Evolutionary conservation across 176 grass and related monocot genomes (phyloP), one percentile per base, ranked within the genome.

Genomic region (Eleusine indica): DNA sequence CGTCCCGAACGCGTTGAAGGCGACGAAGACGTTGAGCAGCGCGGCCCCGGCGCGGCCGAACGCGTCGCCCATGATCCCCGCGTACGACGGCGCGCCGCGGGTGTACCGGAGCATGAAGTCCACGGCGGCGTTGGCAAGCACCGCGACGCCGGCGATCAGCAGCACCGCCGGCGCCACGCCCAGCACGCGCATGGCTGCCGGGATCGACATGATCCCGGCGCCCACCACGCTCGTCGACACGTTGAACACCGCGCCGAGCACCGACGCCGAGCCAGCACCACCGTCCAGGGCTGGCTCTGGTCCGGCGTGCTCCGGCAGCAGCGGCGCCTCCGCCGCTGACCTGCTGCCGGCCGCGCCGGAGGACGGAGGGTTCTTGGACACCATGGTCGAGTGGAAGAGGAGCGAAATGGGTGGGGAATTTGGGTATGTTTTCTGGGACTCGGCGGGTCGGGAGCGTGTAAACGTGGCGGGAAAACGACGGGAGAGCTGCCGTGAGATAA

Each of bases 171-270:
- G 96, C 62, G 22, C 48, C 60, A 95, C 93, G 0, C 96, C 96
- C 54, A 98, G 93, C 7, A 98, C 83, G 10, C 87, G 89, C 96
- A 95, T 93, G 22, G 93, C 96, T 3, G 96, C 93, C 11, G 96
- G 93, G 68, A 98, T 91, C 40, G 96, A 98, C 96, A 98, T 98
- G 80, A 98, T 98, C 32, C 96, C 96, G 15, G 93, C 96, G 67
- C 96, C 96, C 8, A 98, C 84, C 80, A 91, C 93, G 96, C 79
- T 93, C 53, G 93, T 95, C 54, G 93, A 91, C 29, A 98, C 82
- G 86, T 98, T 98, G 85, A 93, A 98, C 87, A 98, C 93, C 75
- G 89, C 96, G 68, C 93, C 65, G 49, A 83, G 74, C 21, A 92
- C 83, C 13, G 93, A 91, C 40, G 85, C 91, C 37, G 49, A 52